Evolutionary conservation across 768 basidiomycete genomes (phyloP), one percentile per base, ranked within the genome.

Genomic region (Termitomyces sp.): DNA sequence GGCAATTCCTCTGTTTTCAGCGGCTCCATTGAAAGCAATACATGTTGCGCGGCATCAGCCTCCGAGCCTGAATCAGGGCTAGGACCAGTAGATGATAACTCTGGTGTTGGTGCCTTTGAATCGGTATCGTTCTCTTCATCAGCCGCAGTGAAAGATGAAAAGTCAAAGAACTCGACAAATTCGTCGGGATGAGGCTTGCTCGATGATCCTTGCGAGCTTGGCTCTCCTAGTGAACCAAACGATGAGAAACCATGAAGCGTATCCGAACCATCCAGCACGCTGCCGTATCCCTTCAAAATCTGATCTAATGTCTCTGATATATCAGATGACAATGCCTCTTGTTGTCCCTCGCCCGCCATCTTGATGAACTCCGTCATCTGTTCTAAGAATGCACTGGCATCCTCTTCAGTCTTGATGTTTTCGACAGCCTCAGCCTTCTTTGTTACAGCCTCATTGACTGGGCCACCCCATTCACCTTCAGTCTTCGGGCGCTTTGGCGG

Each of bases 1-100:
- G 75, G 67, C 12, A 74, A 70, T 22, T 88, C 85, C 59, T 88
- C 86, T 40, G 73, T 75, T 76, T 86, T 85, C 8, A 36, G 73
- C 67, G 38, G 73, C 66, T 85, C 84, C 57, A 79, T 79, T 38
- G 72, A 63, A 57, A 79, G 69, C 48, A 79, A 72, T 60, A 77
- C 70, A 64, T 78, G 77, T 55, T 83, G 80, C 57, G 75, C 70
- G 28, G 75, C 72, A 59, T 87, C 88, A 35, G 81, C 76, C 66
- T 89, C 90, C 9, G 87, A 83, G 39, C 81, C 84, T 15, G 90
- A 91, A 67, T 88, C 88, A 2, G 91, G 91, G 69, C 90, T 91
- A 12, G 84, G 86, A 65, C 91, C 90, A 20, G 90, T 84, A 60
- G 90, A 90, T 20, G 89, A 87, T 12, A 92, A 79, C 58, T 92